These are phyloP conservation scores for Geotrichum cucujoidarum DNA, from an alignment of 1,139 yeast genomes.

Conservation along the genomic window DNA sequence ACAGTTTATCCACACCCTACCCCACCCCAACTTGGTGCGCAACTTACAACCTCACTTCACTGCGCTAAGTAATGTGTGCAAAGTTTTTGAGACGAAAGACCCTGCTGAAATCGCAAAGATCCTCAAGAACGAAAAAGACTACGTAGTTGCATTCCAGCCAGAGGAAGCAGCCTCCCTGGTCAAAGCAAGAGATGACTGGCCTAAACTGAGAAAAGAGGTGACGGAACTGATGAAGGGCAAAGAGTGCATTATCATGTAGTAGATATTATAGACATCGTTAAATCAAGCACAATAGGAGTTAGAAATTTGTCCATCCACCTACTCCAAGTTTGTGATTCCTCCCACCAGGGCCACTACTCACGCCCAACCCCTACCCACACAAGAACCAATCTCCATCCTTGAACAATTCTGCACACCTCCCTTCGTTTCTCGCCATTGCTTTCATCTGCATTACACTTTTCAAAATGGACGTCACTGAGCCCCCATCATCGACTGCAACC, in stretches of 20 bases:
- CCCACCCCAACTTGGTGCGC: slow-evolving; percentile 42
- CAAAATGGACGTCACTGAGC: no score
- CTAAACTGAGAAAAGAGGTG: slow-evolving; percentile 63
- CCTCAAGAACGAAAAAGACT: slow-evolving; percentile 75
- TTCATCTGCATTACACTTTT: no score
- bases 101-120: slow-evolving; percentile 64
- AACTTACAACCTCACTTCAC: slow-evolving; percentile 69
- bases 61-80: slow-evolving; percentile 46
- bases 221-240: slow-evolving; percentile 88
- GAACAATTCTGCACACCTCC: no score
- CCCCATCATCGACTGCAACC: no score
- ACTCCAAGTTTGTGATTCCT: no score
- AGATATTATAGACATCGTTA: no score
- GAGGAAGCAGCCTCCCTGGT: slow-evolving; percentile 92
- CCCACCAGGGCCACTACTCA: no score
- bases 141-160: slow-evolving; percentile 82
- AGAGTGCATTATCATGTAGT: slow-evolving; percentile 47
- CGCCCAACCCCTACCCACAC: no score
- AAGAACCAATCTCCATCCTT: no score
- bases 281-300: no score
- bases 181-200: slow-evolving; percentile 85
- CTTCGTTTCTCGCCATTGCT: no score
- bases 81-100: neutral
- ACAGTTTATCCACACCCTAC: slow-evolving; percentile 66
- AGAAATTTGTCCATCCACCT: no score